phyloP scores from a whole-genome alignment of 805 yeast genomes.

The Sugiyamaella qingdaonensis region DNA sequence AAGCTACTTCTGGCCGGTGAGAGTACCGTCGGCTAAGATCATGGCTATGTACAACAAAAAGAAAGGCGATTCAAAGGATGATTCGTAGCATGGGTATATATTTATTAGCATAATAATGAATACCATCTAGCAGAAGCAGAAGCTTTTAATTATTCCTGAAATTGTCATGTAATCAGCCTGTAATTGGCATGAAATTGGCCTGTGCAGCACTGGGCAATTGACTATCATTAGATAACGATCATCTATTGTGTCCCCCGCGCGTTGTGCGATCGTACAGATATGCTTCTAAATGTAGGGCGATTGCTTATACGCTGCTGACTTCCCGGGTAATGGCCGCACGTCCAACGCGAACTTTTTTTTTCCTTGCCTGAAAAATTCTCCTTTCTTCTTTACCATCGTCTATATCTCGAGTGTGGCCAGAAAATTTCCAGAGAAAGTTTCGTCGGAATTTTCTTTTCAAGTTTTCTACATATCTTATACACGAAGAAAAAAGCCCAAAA shows the following conservation, averaged over 20 bases:
- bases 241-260: too few species aligned
- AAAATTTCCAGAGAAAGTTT: background rate
- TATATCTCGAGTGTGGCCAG: background rate
- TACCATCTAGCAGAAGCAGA: too few species aligned
- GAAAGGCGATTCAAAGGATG: slow-evolving; percentile 1
- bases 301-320: background rate
- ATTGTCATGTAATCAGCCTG: too few species aligned
- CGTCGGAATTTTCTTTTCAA: background rate
- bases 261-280: too few species aligned
- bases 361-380: slow-evolving; percentile 1
- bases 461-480: slow-evolving; percentile 2
- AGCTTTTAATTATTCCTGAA: too few species aligned
- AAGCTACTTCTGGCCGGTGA: slow-evolving; percentile 81
- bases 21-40: slow-evolving; percentile 63
- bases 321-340: slow-evolving; percentile 2
- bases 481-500: slow-evolving; percentile 3
- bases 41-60: slow-evolving; percentile 61
- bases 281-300: too few species aligned
- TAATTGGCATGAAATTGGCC: too few species aligned
- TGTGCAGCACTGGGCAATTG: too few species aligned
- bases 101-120: background rate
- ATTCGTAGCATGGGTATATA: background rate
- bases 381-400: slow-evolving; percentile 3
- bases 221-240: too few species aligned
- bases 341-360: slow-evolving; percentile 1